phyloP scores from a whole-genome alignment of 2,329 filamentous ascomycete species.

The Microsporum audouinii region DNA sequence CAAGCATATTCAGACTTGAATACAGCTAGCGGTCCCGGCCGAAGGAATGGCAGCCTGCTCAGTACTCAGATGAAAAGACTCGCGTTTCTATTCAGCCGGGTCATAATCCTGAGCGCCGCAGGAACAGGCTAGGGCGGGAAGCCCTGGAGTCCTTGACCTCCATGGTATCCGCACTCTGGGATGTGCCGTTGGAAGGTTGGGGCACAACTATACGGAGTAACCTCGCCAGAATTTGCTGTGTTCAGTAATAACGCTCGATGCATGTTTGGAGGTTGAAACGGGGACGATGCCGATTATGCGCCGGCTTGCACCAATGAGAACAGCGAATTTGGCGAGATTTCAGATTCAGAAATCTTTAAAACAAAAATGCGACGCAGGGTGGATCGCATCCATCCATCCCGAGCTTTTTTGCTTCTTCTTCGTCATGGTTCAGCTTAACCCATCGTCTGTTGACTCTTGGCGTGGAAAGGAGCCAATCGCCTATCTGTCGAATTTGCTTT shows the following conservation, averaged over 20 bases:
- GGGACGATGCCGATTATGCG: slow-evolving; percentile 2
- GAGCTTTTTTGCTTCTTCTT: background rate
- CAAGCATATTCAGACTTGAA: background rate
- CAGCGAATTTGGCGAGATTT: slow-evolving; percentile 11
- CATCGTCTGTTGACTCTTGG: background rate
- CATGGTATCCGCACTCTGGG: background rate
- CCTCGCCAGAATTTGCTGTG: slow-evolving; percentile 18
- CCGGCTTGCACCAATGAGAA: slow-evolving; percentile 11
- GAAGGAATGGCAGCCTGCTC: background rate
- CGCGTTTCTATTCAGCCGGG: background rate
- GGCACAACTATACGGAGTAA: background rate
- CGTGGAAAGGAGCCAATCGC: background rate
- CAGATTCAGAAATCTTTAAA: slow-evolving; percentile 7
- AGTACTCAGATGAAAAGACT: background rate
- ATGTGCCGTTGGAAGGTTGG: slow-evolving; percentile 1
- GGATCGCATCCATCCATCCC: slow-evolving; percentile 3
- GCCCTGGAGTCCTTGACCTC: background rate
- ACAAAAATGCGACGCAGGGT: slow-evolving; percentile 10
- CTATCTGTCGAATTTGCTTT: background rate
- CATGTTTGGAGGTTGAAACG: slow-evolving; percentile 2
- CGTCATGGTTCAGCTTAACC: background rate
- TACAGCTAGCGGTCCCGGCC: background rate
- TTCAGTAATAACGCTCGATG: slow-evolving; percentile 14
- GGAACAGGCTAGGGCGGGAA: background rate
- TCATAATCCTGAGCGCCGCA: background rate